Base-by-base conservation (phyloP, 2,329 filamentous ascomycete species). In the Penicillium paneum region DNA sequence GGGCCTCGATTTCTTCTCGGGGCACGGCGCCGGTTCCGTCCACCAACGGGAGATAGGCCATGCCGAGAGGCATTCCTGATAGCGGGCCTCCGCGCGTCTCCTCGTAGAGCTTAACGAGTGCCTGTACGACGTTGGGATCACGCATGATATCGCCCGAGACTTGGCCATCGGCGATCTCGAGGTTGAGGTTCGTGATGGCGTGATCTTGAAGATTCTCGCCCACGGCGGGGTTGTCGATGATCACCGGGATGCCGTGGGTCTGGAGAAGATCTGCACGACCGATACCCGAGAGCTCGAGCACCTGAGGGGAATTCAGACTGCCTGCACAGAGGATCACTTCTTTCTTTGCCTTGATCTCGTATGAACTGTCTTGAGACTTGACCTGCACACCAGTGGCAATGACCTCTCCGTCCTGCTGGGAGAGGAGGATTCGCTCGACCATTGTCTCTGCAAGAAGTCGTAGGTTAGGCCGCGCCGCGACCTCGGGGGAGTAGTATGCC, bases 311-410 rank as follows among this genome's bases (percentile, higher is more conserved):
- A 63, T 80, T 79, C 36, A 82, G 71, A 39, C 76, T 79, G 0
- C 85, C 85, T 1, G 81, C 83, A 2, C 80, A 80, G 3, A 89
- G 67, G 35, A 88, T 78, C 7, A 87, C 78, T 63, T 88, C 84
- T 49, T 69, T 67, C 29, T 64, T 68, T 58, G 64, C 72, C 4
- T 57, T 74, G 12, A 76, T 57, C 7, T 52, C 21, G 17, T 45
- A 52, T 21, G 32, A 11, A 6, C 63, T 66, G 64, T 49, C 64
- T 28, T 54, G 55, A 52, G 51, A 57, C 31, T 48, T 40, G 8
- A 60, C 40, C 24, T 63, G 54, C 21, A 68, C 56, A 7, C 64
- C 65, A 3, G 55, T 64, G 12, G 59, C 60, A 11, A 55, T 46
- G 8, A 58, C 42, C 0, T 51, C 48, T 29, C 55, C 63, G 5